These are phyloP conservation scores for Nicotiana noctiflora DNA, from an alignment of 257 asterid species.

Conservation along the genomic window DNA sequence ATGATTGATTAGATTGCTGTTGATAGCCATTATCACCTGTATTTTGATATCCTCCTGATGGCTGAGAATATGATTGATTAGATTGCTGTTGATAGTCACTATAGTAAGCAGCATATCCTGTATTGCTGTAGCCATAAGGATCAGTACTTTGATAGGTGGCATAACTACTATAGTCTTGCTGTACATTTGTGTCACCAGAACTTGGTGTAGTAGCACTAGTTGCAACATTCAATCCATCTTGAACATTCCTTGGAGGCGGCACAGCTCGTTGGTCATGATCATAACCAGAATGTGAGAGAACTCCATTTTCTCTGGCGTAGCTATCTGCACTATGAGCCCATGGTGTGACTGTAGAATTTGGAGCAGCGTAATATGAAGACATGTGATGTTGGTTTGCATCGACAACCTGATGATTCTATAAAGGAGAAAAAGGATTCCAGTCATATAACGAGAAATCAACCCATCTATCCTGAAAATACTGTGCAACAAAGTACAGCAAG, in stretches of 20 bases:
- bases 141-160: slow-evolving; percentile 58
- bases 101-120: slow-evolving; percentile 67
- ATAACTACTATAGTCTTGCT: slow-evolving; percentile 64
- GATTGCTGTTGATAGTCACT: slow-evolving; percentile 55
- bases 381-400: slow-evolving; percentile 51
- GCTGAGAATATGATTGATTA: slow-evolving; percentile 63
- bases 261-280: slow-evolving; percentile 46
- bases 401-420: slow-evolving; percentile 50
- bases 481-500: slow-evolving; percentile 3
- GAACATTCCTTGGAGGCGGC: slow-evolving; percentile 37
- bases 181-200: slow-evolving; percentile 56
- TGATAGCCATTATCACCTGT: slow-evolving; percentile 54
- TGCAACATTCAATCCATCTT: slow-evolving; percentile 47
- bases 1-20: too few relatives aligned
- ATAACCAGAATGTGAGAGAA: slow-evolving; percentile 47
- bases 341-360: slow-evolving; percentile 46
- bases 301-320: slow-evolving; percentile 58
- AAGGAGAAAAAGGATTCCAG: slow-evolving; percentile 11
- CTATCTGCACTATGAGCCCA: slow-evolving; percentile 53
- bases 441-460: slow-evolving; percentile 11
- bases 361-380: slow-evolving; percentile 50
- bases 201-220: slow-evolving; percentile 52
- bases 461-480: not conserved
- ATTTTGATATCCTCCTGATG: slow-evolving; percentile 81
- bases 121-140: slow-evolving; percentile 65